Base-by-base conservation (phyloP, 495 filamentous ascomycete species). In the Ascodesmis nigricans region DNA sequence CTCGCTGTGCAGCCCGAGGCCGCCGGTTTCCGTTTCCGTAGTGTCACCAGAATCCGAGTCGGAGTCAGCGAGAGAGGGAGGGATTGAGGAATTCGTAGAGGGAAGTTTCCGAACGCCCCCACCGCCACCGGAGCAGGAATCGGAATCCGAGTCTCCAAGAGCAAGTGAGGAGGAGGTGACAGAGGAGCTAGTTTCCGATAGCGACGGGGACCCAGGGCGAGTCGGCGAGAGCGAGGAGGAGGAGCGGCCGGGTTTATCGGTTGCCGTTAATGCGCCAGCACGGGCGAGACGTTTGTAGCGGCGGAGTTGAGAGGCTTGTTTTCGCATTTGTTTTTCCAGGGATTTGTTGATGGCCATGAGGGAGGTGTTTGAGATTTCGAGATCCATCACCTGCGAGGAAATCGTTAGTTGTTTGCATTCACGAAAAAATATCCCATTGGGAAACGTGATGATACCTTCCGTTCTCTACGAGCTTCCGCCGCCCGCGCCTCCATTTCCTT, bases 361-460 rank as follows among this genome's bases (percentile, higher is more conserved):
- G 15, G 81, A 91, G 1, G 80, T 84, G 44, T 99, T 99, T 41
- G 78, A 91, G 39, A 99, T 99, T 49, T 99, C 78, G n/a, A 99
- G 60, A 52, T 99, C 87, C 43, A 95, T 60, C 19, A 99, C 83
- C 48, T 52, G 27, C 6, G 13, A 23, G 19, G 21, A 29, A 25
- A 19, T 29, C 19, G 32, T 43, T 38, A 47, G 43, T 21, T 31
- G 23, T 5, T 29, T n/a, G 4, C 26, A 7, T 22, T 34, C n/a
- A 20, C 20, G 19, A 20, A 1, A 21, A 34, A 13, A 31, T 11
- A 31, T 13, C n/a, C 9, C n/a, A 25, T 6, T 6, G n/a, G 23
- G 23, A n/a, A n/a, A 25, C 11, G 23, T 17, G 17, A 10, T 38
- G 16, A 33, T 51, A 52, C 48, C 55, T 93, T 95, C 36, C 87